Base-by-base conservation (phyloP, 1,139 yeast genomes). In the Wickerhamomyces sp. region DNA sequence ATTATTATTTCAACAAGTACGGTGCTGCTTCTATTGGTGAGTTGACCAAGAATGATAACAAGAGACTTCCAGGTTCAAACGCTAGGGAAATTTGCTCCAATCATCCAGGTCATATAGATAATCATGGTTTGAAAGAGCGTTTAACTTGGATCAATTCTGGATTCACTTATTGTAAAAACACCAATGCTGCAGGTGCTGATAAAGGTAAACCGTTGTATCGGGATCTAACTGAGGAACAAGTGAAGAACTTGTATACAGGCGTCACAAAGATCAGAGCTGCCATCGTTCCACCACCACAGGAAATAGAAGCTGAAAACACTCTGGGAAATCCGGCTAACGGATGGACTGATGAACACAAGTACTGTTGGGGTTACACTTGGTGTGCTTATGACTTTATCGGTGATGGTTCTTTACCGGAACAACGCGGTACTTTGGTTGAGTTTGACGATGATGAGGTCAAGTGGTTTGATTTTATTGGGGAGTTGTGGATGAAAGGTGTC, bases 111-210 rank as follows among this genome's bases (percentile, higher is more conserved):
- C 73, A 68, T 44, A 37, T 55, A 5, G 44, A 43, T 13, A 53
- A 50, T 12, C 44, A 45, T 24, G 55, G 64, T 40, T 52, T 53
- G 14, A 16, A 69, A 68, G 1, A 58, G 58, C 30, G 30, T 22
- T 49, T 73, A 26, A 43, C 73, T 13, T 74, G 79, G 79, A 64
- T 73, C 28, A 74, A 74, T 45, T 72, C 78, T 2, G 79, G 80
- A 1, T 68, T 70, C 45, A 58, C 64, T 3, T 69, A 52, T 44
- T 74, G 79, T 53, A 73, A 73, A 46, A 71, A 70, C 22, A 24
- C 41, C 2, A 30, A 32, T 2, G 35, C 51, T 29, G 49, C 47
- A 1, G 28, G 24, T 11, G 16, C 17, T 19, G 52, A 49, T 22
- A 17, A 20, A 2, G 46, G 38, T 6, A 46, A 43, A 21, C 45